Evolutionary conservation across 1,139 yeast genomes (phyloP).

Genomic region (Pichia sp.): DNA sequence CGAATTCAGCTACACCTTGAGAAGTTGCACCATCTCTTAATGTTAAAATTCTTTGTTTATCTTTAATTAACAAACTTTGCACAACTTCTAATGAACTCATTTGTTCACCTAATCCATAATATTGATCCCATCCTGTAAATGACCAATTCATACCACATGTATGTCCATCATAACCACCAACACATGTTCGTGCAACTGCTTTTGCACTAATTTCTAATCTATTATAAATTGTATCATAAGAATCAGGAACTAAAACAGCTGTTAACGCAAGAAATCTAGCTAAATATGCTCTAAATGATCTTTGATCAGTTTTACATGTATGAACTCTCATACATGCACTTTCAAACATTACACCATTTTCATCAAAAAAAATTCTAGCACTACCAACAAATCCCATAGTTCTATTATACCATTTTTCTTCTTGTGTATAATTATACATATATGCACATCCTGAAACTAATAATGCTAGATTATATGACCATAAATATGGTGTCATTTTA

Average conservation of each 20-base stretch:
- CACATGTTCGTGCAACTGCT: slow-evolving; percentile 78
- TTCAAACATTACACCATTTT: slow-evolving; percentile 56
- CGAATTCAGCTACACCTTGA: slow-evolving; percentile 54
- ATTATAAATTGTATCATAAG: slow-evolving; percentile 45
- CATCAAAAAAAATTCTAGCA: slow-evolving; percentile 47
- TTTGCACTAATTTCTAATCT: slow-evolving; percentile 57
- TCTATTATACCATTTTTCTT: slow-evolving; percentile 61
- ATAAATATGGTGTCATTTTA: slow-evolving; percentile 51
- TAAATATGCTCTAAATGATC: slow-evolving; percentile 81
- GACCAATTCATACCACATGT: slow-evolving; percentile 89
- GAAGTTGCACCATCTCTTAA: slow-evolving; percentile 57
- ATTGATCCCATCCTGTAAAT: slow-evolving; percentile 64
- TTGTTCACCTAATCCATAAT: slow-evolving; percentile 90
- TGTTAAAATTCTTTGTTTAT: slow-evolving; percentile 54
- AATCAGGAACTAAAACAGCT: slow-evolving; percentile 62
- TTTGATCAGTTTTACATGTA: slow-evolving; percentile 80
- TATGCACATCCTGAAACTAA: slow-evolving; percentile 78
- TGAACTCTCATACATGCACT: slow-evolving; percentile 66
- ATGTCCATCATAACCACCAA: slow-evolving; percentile 82
- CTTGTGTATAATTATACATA: slow-evolving; percentile 67
- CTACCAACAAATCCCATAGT: slow-evolving; percentile 44
- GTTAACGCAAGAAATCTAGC: slow-evolving; percentile 72
- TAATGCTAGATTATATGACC: slow-evolving; percentile 89
- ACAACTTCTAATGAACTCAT: slow-evolving; percentile 80
- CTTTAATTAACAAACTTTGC: slow-evolving; percentile 52